Percentiles rank a stretch among this genome's conserved stretches.
phyloP scores from a whole-genome alignment of 257 asterid species.

The Gentiana macrophylla region DNA sequence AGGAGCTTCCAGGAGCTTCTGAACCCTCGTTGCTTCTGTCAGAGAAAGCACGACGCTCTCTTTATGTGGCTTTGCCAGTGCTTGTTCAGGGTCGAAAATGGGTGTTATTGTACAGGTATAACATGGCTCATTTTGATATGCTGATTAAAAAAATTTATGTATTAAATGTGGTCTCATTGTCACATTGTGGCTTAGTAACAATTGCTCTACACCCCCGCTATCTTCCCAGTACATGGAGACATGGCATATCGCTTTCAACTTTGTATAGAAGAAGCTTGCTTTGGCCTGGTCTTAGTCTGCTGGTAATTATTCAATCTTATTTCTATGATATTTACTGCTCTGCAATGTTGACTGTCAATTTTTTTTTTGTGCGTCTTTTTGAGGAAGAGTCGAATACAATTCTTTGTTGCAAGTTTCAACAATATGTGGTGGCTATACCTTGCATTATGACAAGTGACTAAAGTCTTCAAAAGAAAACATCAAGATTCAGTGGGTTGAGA shows the following conservation, averaged over 20 bases:
- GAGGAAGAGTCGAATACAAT: too few species aligned
- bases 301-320: slow-evolving; percentile 37
- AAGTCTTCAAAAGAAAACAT: too few species aligned
- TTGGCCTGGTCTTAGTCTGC: slow-evolving; percentile 84
- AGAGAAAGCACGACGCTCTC: slow-evolving; percentile 51
- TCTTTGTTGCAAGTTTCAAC: too few species aligned
- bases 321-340: not conserved
- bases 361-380: not conserved
- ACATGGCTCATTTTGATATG: slow-evolving; percentile 2
- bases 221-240: slow-evolving; percentile 81
- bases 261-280: slow-evolving; percentile 87
- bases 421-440: too few species aligned
- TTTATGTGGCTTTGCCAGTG: slow-evolving; percentile 65
- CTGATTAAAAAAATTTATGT: slow-evolving; percentile 9
- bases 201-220: slow-evolving; percentile 7
- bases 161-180: not conserved
- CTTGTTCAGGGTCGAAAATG: slow-evolving; percentile 79
- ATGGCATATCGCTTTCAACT: slow-evolving; percentile 87
- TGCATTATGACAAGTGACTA: too few species aligned
- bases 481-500: too few species aligned
- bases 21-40: slow-evolving; percentile 86
- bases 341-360: not conserved
- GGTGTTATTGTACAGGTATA: slow-evolving; percentile 78
- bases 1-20: slow-evolving; percentile 60
- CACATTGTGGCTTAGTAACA: not conserved